Percentiles rank a stretch among this genome's conserved stretches.
phyloP scores from a whole-genome alignment of 345 rosid species.

The Corchorus olitorius region DNA sequence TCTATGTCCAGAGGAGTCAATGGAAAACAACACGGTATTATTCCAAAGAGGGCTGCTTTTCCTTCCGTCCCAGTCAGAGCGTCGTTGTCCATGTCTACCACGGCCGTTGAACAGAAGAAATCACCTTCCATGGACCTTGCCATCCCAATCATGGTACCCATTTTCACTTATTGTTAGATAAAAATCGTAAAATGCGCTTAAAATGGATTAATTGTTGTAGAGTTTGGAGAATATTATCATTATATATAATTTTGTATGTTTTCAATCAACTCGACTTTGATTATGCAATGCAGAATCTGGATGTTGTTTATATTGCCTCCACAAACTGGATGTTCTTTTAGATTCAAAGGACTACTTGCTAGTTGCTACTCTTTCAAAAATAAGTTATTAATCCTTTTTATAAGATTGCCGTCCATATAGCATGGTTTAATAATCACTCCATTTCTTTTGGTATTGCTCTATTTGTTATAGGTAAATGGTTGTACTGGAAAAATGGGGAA shows the following conservation, averaged over 20 bases:
- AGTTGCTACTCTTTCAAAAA: too few relatives aligned
- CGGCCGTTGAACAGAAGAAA: slow-evolving; percentile 27
- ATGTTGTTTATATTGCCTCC: background rate
- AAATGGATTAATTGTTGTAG: background rate
- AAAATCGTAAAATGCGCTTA: background rate
- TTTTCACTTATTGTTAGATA: background rate
- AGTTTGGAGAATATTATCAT: background rate
- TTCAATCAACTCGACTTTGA: background rate
- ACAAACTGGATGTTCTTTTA: background rate
- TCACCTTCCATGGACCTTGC: slow-evolving; percentile 32
- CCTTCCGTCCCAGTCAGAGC: slow-evolving; percentile 12
- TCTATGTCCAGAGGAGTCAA: background rate
- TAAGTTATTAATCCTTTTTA: too few relatives aligned
- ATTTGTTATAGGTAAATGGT: slow-evolving; percentile 70
- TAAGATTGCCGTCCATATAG: background rate
- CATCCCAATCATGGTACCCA: slow-evolving; percentile 48
- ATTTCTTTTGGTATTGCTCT: background rate
- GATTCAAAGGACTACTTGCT: too few relatives aligned
- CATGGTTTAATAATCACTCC: background rate
- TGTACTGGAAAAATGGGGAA: slow-evolving; percentile 91
- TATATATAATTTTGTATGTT: background rate
- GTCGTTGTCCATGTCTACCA: slow-evolving; percentile 38
- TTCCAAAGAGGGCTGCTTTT: slow-evolving; percentile 16
- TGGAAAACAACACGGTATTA: slow-evolving; percentile 11
- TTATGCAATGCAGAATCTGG: background rate